Evolutionary conservation across 2,329 filamentous ascomycete genomes (phyloP), one percentile per base, ranked within the genome.

Genomic region (Aspergillus pseudoglaucus): DNA sequence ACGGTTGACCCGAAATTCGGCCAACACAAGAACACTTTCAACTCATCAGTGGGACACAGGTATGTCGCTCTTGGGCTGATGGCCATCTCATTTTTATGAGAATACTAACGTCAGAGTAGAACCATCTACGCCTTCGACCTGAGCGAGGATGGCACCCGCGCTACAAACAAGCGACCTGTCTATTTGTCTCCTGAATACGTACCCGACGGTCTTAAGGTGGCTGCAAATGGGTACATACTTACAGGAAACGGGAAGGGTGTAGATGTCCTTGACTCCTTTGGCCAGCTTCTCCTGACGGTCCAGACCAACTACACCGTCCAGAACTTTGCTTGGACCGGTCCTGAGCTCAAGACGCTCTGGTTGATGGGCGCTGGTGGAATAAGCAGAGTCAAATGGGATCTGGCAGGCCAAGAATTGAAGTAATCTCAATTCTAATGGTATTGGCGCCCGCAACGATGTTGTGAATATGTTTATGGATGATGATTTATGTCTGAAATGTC

Each of bases 241-340:
- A 65, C 69, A 7, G 71, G 57, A n/a, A 56, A 67, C 6, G 70
- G 69, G 1, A 57, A 53, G 10, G 69, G 71, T 3, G 64, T 73
- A 5, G 69, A 73, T 56, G 58, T 75, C 14, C 44, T 72, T 20
- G 69, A 72, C 51, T 53, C 56, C 25, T 52, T 57, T 32, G 71
- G 71, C 0, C 60, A 63, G 37, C 55, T 71, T 50, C 56, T 74
- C 20, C 53, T 69, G 41, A 61, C 61, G 12, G 64, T 72, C 9
- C 67, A 72, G 58, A 73, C 70, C n/a, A 70, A 69, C 47, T 72
- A 67, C 49, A 65, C 67, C 2, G 71, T 73, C 37, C 65, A 72
- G 58, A 74, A 74, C 51, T 68, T 75, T 50, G 68, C 65, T 32
- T 74, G 68, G 69, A 66, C 63, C 2, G 70, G 70, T 0, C 52